Evolutionary conservation across 2,329 filamentous ascomycete genomes (phyloP), one percentile per base, ranked within the genome.

Genomic region (Trichoderma gracile): DNA sequence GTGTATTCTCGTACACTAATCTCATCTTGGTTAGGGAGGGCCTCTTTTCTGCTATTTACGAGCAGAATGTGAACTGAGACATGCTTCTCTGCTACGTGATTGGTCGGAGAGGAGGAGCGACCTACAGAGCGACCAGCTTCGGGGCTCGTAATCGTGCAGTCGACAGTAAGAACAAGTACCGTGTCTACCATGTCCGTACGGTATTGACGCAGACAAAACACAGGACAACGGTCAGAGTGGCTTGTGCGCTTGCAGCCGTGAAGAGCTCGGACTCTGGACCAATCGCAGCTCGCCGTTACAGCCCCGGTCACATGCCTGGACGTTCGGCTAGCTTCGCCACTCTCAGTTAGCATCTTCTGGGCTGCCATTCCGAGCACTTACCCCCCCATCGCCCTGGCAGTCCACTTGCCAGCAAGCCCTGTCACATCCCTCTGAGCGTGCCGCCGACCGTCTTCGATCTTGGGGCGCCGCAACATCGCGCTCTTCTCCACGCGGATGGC

Each of bases 261-360:
- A 10, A n/a, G 10, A 54, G 25, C 50, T 58, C 40, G 46, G 40
- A 49, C 42, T 43, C 45, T 7, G 21, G 21, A 9, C 64, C 64
- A 65, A 65, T 65, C 46, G 19, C 19, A 47, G 33, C 21, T 1
- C 21, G 21, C 21, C 33, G 5, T 47, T 58, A 9, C 30, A 43
- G 21, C 46, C 46, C 45, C 33, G 53, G 52, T 65, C 64, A 65
- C 57, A 65, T 65, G 64, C 19, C 53, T 62, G 33, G 10, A 38
- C 33, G 8, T 61, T 63, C 64, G 64, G 58, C 56, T 63, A 58
- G 60, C 43, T 56, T 65, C 49, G 45, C 64, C 53, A 65, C 19
- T 62, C 40, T 19, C 10, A 25, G 45, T 52, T 60, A 62, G 58
- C 42, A 38, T 38, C 10, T 45, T 45, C 42, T 42, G 53, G 57